A percentile compares a stretch with the other conserved stretches of the same genome.
These are phyloP conservation scores for Pichia exigua DNA, from an alignment of 805 yeast species.

Conservation along the genomic window DNA sequence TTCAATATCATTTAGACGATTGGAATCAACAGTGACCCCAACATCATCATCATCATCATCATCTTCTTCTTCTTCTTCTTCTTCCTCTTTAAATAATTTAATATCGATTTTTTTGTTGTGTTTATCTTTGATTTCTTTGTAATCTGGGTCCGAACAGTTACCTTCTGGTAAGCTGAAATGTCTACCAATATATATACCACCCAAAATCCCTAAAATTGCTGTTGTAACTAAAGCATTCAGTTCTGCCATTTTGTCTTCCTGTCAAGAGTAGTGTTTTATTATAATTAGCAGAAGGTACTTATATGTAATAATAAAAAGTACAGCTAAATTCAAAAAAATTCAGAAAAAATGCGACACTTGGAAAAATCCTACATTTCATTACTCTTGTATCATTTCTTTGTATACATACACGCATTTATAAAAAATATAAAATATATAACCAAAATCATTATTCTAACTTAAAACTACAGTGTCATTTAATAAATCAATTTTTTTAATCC, in stretches of 20 bases:
- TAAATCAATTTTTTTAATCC: slow-evolving; percentile 37
- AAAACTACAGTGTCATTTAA: slow-evolving; percentile 8
- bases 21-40: slow-evolving; percentile 50
- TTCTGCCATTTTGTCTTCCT: not conserved
- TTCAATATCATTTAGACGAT: slow-evolving; percentile 53
- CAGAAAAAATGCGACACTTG: too few relatives aligned
- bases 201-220: not conserved
- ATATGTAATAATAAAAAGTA: too few relatives aligned
- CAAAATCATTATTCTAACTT: not conserved
- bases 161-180: too few relatives aligned
- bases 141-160: too few relatives aligned
- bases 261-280: too few relatives aligned
- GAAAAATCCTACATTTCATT: too few relatives aligned
- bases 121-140: too few relatives aligned
- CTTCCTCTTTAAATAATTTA: not conserved
- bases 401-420: not conserved
- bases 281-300: too few relatives aligned
- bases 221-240: not conserved
- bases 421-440: not conserved
- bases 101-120: too few relatives aligned
- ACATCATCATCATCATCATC: slow-evolving; percentile 20
- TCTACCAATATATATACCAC: slow-evolving; percentile 2
- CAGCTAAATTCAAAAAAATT: too few relatives aligned
- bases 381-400: not conserved
- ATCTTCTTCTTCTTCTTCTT: not conserved